Base-by-base conservation (phyloP, 2,329 filamentous ascomycete species). In the Sclerotinia minor region DNA sequence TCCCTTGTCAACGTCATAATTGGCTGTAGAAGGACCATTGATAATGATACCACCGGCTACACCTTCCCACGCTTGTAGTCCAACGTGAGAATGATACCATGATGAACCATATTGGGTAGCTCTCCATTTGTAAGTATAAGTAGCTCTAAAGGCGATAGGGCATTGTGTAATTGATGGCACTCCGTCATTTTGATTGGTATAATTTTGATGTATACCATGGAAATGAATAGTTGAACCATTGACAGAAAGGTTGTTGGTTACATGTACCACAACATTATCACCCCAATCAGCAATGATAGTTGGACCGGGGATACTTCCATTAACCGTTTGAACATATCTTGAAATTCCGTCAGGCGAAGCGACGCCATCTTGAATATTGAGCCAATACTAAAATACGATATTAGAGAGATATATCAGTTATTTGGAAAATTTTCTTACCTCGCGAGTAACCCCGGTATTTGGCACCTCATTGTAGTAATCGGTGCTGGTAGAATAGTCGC, bases 1-100 rank as follows among this genome's bases (percentile, higher is more conserved):
- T 3, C 88, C 88, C 0, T 88, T 79, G 72, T 91, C 88, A 50
- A 83, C 79, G 66, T 91, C 87, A 71, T 88, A 89, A 74, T 87
- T 72, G 2, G 82, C 80, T 0, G 83, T 82, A 0, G 85, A 81
- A 1, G 87, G 87, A 0, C 87, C 87, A 63, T 87, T 81, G 72
- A 89, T 86, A 21, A 89, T 76, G 24, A 90, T 85, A 2, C 81
- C 81, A 0, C 87, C 88, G 45, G 84, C 80, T 0, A 89, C 77
- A 1, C 87, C 88, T 55, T 89, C 81, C 76, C 79, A 82, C 57
- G 81, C 80, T 71, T 82, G 80, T 21, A 78, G 72, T 11, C 78
- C 78, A 71, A 84, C 84, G 73, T 89, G 87, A 2, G 83, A 85
- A 75, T 89, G 87, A 67, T 87, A 88, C 84, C 85, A 88, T 2